Conservation (phyloP, 164 flowering plant genomes). For the Nelumbo lutea region DNA sequence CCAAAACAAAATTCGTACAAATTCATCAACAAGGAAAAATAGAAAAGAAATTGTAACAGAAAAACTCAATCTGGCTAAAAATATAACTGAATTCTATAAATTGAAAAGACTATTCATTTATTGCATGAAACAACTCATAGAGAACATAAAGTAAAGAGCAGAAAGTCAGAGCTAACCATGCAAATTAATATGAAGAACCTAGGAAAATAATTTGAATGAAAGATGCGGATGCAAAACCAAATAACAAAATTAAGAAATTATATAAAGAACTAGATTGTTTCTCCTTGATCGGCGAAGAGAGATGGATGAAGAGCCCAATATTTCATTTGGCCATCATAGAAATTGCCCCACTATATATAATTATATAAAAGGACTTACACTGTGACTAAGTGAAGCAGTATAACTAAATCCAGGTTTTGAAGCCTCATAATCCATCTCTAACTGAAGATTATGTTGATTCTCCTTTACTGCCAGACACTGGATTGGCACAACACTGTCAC, state of each 20-base stretch:
- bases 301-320: background rate
- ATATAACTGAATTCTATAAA: background rate
- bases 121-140: background rate
- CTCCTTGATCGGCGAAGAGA: background rate
- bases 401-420: slow-evolving; percentile 36
- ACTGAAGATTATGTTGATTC: slow-evolving; percentile 29
- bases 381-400: slow-evolving; percentile 22
- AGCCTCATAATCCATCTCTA: slow-evolving; percentile 42
- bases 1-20: no score
- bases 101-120: background rate
- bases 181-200: no score
- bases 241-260: background rate
- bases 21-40: background rate
- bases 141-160: background rate
- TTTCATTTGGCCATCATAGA: no score
- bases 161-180: no score
- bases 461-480: slow-evolving; percentile 29
- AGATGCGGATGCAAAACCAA: background rate
- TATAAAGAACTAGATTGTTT: background rate
- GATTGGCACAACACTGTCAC: slow-evolving; percentile 63
- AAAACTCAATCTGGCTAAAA: background rate
- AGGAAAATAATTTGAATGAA: background rate
- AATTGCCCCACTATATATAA: background rate
- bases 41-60: background rate
- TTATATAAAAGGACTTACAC: slow-evolving; percentile 14